A percentile compares a stretch with the other conserved stretches of the same genome.
These are phyloP conservation scores for Dichomitus squalens DNA, from an alignment of 1,284 basidiomycete genomes.

Conservation along the genomic window DNA sequence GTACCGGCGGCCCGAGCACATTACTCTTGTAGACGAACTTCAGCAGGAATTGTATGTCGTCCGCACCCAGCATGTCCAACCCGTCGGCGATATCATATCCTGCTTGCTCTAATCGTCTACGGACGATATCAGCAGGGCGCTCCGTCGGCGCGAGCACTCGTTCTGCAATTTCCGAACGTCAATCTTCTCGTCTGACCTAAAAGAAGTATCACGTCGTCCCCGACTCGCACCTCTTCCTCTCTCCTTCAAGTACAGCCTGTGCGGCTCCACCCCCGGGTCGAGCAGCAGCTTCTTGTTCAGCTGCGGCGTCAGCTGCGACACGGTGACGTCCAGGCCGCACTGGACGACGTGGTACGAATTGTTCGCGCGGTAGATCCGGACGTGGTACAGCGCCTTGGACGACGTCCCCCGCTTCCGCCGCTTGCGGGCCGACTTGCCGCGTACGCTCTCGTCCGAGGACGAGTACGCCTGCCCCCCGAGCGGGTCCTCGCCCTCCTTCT, in stretches of 20 bases:
- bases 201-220: not conserved
- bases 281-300: constrained; percentile 62
- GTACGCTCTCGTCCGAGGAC: constrained; percentile 47
- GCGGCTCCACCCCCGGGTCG: constrained; percentile 55
- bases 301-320: constrained; percentile 66
- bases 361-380: constrained; percentile 82
- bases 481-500: constrained; percentile 45
- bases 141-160: constrained; percentile 83
- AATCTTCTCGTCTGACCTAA: not conserved
- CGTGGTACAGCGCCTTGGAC: constrained; percentile 40
- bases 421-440: constrained; percentile 12
- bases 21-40: constrained; percentile 87
- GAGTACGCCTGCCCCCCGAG: constrained; percentile 41
- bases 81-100: constrained; percentile 89
- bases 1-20: constrained; percentile 65
- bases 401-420: constrained; percentile 18
- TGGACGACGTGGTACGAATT: constrained; percentile 74
- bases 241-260: constrained; percentile 84
- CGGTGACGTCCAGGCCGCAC: constrained; percentile 68
- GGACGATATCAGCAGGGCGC: constrained; percentile 84
- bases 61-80: constrained; percentile 78
- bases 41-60: constrained; percentile 85
- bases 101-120: constrained; percentile 85
- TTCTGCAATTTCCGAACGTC: constrained; percentile 49
- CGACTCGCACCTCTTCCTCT: constrained; percentile 71